Conservation (phyloP, 345 rosid species). For the Syzygium oleosum region DNA sequence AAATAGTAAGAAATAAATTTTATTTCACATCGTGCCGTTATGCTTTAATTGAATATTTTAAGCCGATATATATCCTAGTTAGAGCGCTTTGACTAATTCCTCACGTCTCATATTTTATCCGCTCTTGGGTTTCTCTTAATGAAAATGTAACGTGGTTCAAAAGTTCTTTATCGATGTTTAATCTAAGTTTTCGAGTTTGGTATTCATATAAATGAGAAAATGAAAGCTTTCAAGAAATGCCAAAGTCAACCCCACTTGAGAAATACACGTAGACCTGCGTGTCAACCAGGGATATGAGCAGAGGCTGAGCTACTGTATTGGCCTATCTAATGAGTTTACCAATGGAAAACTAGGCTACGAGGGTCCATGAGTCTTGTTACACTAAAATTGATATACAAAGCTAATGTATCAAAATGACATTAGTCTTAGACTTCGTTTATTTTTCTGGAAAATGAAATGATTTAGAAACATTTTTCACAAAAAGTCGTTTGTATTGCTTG, state of each 20-base stretch:
- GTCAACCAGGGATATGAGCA: background rate
- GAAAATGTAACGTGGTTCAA: background rate
- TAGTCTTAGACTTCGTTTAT: too few relatives aligned
- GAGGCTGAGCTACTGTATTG: background rate
- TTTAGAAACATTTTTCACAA: too few relatives aligned
- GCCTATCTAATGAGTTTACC: background rate
- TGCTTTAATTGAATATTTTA: background rate
- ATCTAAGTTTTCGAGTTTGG: background rate
- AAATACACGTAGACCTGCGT: background rate
- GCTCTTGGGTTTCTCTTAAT: background rate
- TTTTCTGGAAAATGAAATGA: too few relatives aligned
- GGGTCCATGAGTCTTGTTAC: background rate
- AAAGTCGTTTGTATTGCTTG: too few relatives aligned
- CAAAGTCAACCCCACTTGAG: background rate
- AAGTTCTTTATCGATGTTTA: background rate
- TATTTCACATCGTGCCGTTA: background rate
- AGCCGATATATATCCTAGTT: background rate
- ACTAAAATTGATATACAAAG: background rate
- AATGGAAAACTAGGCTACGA: background rate
- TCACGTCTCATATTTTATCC: background rate
- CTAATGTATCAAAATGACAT: background rate
- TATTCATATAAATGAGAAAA: background rate
- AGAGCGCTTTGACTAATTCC: background rate
- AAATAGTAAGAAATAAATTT: background rate
- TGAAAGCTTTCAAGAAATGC: background rate